phyloP scores from a whole-genome alignment of 768 basidiomycete genomes.

The Termitomyces sp. region DNA sequence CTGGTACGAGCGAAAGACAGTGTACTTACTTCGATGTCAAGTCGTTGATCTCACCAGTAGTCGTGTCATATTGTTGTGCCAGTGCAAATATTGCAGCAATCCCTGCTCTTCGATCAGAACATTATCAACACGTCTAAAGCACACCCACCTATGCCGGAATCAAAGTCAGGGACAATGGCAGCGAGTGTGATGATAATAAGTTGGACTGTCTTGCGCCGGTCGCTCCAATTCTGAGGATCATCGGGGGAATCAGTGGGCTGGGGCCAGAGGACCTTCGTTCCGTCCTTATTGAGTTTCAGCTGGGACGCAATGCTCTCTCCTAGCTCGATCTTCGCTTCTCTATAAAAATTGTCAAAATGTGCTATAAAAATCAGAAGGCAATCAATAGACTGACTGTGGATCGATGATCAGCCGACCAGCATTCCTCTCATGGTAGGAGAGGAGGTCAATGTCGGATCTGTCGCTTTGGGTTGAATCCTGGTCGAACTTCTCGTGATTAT shows the following conservation, averaged over 20 bases:
- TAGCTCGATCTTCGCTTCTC: conserved; percentile 59
- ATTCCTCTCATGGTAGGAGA: conserved; percentile 44
- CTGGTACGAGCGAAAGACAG: not conserved
- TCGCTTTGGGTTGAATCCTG: conserved; percentile 12
- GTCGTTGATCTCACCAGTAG: conserved; percentile 51
- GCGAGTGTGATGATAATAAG: conserved; percentile 58
- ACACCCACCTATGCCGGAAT: conserved; percentile 53
- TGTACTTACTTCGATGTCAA: conserved; percentile 47
- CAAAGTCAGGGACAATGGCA: conserved; percentile 62
- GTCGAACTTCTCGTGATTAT: conserved; percentile 14
- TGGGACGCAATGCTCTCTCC: conserved; percentile 47
- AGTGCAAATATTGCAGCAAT: conserved; percentile 60
- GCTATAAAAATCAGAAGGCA: not conserved
- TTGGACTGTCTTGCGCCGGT: conserved; percentile 46
- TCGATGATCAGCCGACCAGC: conserved; percentile 60
- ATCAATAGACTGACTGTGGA: conserved; percentile 38
- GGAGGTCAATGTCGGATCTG: conserved; percentile 23
- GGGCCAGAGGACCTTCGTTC: conserved; percentile 61
- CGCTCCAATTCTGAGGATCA: conserved; percentile 67
- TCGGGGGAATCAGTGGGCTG: conserved; percentile 56
- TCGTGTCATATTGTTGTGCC: conserved; percentile 49
- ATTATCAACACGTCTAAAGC: not conserved
- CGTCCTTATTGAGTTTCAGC: conserved; percentile 53
- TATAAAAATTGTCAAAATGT: conserved; percentile 14
- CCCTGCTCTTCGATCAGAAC: conserved; percentile 24